Conservation (phyloP, 176 grass and related monocot species). For the Eleusine indica region DNA sequence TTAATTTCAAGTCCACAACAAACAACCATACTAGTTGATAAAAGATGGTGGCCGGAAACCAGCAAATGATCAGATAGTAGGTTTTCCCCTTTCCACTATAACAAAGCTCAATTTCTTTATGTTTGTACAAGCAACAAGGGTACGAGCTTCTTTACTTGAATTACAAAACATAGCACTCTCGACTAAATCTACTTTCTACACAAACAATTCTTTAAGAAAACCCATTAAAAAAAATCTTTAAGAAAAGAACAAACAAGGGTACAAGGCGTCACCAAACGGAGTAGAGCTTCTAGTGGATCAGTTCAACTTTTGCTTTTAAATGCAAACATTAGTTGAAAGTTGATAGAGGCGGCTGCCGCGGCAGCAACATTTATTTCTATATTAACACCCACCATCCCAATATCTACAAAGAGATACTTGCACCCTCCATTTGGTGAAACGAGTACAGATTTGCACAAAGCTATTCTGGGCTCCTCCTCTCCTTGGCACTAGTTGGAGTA, state of each 20-base stretch:
- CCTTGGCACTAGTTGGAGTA: too few species aligned
- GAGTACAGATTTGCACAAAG: neutral
- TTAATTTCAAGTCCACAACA: neutral
- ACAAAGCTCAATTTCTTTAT: neutral
- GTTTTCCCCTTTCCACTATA: neutral
- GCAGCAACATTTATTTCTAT: neutral
- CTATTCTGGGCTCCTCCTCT: neutral
- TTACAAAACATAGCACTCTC: constrained; percentile 42
- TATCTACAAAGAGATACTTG: neutral
- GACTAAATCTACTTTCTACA: constrained; percentile 32
- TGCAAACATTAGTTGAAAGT: constrained; percentile 24
- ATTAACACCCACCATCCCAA: neutral
- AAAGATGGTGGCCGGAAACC: neutral
- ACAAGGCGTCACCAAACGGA: constrained; percentile 23
- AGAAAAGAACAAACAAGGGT: constrained; percentile 3
- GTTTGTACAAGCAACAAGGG: neutral
- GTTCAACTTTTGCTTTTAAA: constrained; percentile 21
- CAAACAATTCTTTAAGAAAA: constrained; percentile 10
- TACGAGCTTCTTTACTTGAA: constrained; percentile 37
- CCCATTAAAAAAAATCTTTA: neutral
- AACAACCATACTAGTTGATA: too few species aligned
- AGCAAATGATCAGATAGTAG: neutral
- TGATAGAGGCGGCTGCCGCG: neutral
- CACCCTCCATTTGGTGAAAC: constrained; percentile 27
- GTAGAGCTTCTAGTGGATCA: constrained; percentile 28